These are phyloP conservation scores for Malus sieversii DNA, from an alignment of 306 rosid genomes.

Conservation along the genomic window DNA sequence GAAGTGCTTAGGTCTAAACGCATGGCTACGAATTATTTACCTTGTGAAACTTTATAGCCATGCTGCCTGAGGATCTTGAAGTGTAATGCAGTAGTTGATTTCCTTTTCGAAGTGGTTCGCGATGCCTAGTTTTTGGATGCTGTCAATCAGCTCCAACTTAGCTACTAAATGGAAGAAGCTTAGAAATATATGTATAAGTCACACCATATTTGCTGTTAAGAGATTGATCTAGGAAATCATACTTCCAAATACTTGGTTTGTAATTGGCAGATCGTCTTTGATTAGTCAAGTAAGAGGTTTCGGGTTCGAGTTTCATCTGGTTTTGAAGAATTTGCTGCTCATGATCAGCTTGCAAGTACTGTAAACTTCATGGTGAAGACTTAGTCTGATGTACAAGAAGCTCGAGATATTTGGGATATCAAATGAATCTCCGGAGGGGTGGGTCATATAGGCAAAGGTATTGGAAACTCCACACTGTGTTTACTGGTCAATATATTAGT, in stretches of 20 bases:
- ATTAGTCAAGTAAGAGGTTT: neutral
- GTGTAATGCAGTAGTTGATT: slow-evolving; percentile 30
- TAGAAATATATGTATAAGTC: neutral
- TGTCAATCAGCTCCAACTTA: slow-evolving; percentile 14
- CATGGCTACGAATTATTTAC: slow-evolving; percentile 10
- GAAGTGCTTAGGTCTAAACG: neutral
- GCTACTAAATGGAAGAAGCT: neutral
- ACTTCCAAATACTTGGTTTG: slow-evolving; percentile 48
- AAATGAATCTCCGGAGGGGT: neutral
- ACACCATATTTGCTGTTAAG: slow-evolving; percentile 37
- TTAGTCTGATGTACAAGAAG: neutral
- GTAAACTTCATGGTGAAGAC: neutral
- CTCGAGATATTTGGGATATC: neutral
- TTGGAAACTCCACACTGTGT: too few relatives aligned
- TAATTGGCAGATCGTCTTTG: slow-evolving; percentile 48
- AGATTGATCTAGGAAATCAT: slow-evolving; percentile 27
- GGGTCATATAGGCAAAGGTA: neutral
- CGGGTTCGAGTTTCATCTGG: neutral
- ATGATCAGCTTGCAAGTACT: neutral
- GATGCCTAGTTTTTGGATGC: slow-evolving; percentile 39
- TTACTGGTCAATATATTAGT: too few relatives aligned
- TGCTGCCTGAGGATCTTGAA: slow-evolving; percentile 48
- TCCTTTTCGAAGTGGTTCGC: slow-evolving; percentile 34
- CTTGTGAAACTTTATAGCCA: slow-evolving; percentile 37
- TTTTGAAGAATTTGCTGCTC: neutral